These are phyloP conservation scores for Dioszegia crocea DNA, from an alignment of 768 basidiomycete species.

Conservation along the genomic window DNA sequence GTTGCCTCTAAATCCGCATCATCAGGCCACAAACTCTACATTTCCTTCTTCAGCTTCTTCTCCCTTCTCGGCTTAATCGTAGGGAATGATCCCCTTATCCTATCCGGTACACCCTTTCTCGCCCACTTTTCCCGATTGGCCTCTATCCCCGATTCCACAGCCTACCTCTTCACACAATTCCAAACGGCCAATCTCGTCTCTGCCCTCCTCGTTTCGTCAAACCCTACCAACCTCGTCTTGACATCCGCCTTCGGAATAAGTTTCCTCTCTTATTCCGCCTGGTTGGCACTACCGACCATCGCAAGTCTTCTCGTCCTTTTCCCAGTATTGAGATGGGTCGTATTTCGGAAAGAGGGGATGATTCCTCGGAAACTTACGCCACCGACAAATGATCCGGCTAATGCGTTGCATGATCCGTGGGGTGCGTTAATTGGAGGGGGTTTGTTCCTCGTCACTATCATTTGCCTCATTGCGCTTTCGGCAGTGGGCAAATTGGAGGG, in stretches of 20 bases:
- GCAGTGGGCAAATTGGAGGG: conserved; percentile 51
- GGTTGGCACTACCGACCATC: conserved; percentile 75
- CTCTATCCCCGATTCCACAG: conserved; percentile 50
- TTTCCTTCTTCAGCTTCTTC: conserved; percentile 80
- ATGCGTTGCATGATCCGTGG: conserved; percentile 66
- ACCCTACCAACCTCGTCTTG: conserved; percentile 90
- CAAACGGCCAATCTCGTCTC: conserved; percentile 71
- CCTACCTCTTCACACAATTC: conserved; percentile 55
- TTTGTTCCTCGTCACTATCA: conserved; percentile 64
- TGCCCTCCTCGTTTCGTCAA: conserved; percentile 69
- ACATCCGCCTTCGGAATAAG: conserved; percentile 78
- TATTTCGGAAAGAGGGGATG: conserved; percentile 22
- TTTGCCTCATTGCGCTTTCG: conserved; percentile 70
- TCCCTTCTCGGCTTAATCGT: conserved; percentile 69
- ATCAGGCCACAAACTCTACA: conserved; percentile 59
- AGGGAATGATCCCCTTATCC: conserved; percentile 92
- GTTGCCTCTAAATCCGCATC: conserved; percentile 73
- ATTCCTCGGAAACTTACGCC: conserved; percentile 37
- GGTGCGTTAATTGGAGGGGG: conserved; percentile 71
- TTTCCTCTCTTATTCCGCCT: conserved; percentile 72
- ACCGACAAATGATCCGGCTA: conserved; percentile 53
- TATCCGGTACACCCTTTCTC: conserved; percentile 84
- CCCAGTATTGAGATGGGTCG: conserved; percentile 48
- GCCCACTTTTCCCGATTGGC: conserved; percentile 78
- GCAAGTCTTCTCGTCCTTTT: conserved; percentile 62